These are phyloP conservation scores for Pestalotiopsis sp. DNA, from an alignment of 2,329 filamentous ascomycete genomes.

Conservation along the genomic window DNA sequence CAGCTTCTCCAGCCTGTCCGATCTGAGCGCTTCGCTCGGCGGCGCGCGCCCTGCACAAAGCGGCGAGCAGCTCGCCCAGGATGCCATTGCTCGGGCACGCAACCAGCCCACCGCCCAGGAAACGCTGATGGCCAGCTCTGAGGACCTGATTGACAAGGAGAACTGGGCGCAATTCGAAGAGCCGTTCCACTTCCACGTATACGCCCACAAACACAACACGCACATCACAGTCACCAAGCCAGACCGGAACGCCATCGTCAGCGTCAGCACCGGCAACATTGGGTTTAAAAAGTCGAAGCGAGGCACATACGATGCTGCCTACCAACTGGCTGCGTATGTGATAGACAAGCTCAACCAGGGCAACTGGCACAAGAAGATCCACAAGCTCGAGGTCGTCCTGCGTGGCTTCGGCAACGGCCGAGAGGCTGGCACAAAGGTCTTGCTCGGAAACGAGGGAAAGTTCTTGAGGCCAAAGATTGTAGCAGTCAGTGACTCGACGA, in stretches of 20 bases:
- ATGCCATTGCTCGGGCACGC: slow-evolving; percentile 22
- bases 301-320: slow-evolving; percentile 86
- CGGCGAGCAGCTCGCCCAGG: slow-evolving; percentile 17
- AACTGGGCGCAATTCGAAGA: slow-evolving; percentile 42
- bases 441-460: slow-evolving; percentile 84
- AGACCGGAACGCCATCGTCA: slow-evolving; percentile 77
- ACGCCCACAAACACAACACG: slow-evolving; percentile 89
- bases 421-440: slow-evolving; percentile 86
- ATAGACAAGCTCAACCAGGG: slow-evolving; percentile 83
- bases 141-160: slow-evolving; percentile 31
- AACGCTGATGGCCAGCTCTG: slow-evolving; percentile 20
- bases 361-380: slow-evolving; percentile 76
- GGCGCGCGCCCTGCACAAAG: background rate
- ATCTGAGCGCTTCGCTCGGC: background rate
- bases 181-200: slow-evolving; percentile 87
- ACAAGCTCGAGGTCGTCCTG: slow-evolving; percentile 76
- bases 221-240: slow-evolving; percentile 89
- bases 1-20: background rate
- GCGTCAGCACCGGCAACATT: slow-evolving; percentile 81
- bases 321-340: slow-evolving; percentile 84
- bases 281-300: slow-evolving; percentile 86
- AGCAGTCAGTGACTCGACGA: slow-evolving; percentile 82
- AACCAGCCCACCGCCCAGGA: slow-evolving; percentile 20
- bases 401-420: slow-evolving; percentile 85
- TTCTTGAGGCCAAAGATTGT: slow-evolving; percentile 74